Evolutionary conservation across 495 filamentous ascomycete genomes (phyloP).

Genomic region (Podospora pseudoanserina): DNA sequence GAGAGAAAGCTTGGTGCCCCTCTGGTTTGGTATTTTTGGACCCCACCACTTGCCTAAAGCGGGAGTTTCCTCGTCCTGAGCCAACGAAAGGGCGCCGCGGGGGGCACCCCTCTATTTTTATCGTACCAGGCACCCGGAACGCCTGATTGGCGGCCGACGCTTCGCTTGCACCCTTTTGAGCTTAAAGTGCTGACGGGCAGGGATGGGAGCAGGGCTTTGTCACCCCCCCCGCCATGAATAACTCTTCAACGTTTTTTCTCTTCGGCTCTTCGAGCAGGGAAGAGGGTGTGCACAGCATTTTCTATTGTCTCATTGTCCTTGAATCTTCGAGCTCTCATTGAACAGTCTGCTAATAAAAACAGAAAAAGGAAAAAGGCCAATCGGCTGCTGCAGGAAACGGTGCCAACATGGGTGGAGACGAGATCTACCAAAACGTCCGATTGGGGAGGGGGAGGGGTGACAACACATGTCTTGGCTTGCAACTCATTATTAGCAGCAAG

Average conservation of each 20-base stretch:
- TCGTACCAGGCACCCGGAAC: slow-evolving; percentile 14
- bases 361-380: background rate
- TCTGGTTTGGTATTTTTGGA: slow-evolving; percentile 4
- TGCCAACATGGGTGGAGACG: background rate
- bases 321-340: background rate
- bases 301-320: background rate
- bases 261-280: background rate
- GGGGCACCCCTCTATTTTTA: slow-evolving; percentile 11
- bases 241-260: slow-evolving; percentile 1
- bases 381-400: background rate
- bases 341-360: background rate
- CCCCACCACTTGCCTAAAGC: slow-evolving; percentile 2
- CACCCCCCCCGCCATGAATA: background rate
- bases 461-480: slow-evolving; percentile 11
- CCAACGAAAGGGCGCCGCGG: slow-evolving; percentile 1
- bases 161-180: background rate
- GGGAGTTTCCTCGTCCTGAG: background rate
- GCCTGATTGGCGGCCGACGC: slow-evolving; percentile 9
- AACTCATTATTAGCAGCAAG: background rate
- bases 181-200: slow-evolving; percentile 11
- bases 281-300: background rate
- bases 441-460: slow-evolving; percentile 4
- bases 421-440: background rate
- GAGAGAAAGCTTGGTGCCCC: background rate
- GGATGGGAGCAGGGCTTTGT: slow-evolving; percentile 6